A percentile compares a stretch with the other conserved stretches of the same genome.
Evolutionary conservation across 352 stramenopile species (phyloP).

Genomic region (Phytophthora meadii): DNA sequence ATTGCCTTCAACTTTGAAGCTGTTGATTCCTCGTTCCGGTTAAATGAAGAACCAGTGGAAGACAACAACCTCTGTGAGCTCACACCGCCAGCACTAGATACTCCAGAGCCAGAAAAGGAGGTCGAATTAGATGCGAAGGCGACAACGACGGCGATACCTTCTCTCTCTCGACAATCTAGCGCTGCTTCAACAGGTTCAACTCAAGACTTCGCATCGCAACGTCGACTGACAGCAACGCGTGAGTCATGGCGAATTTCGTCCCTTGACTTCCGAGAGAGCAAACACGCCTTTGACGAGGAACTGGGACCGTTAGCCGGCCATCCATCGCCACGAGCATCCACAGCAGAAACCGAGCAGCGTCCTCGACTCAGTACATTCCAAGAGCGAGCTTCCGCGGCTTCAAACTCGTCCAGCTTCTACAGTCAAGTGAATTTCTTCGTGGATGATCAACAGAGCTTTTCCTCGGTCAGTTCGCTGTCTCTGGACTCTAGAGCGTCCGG

Average conservation of each 20-base stretch:
- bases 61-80: slow-evolving; percentile 19
- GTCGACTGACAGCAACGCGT: slow-evolving; percentile 11
- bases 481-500: slow-evolving; percentile 26
- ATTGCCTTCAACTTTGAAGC: slow-evolving; percentile 10
- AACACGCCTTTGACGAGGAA: slow-evolving; percentile 38
- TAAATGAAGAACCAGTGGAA: slow-evolving; percentile 4
- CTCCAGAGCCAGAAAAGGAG: background rate
- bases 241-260: slow-evolving; percentile 33
- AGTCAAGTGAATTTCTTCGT: slow-evolving; percentile 47
- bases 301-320: slow-evolving; percentile 12
- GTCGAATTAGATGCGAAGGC: no score
- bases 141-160: background rate
- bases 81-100: slow-evolving; percentile 7
- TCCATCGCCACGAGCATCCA: slow-evolving; percentile 8
- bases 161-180: slow-evolving; percentile 26
- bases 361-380: slow-evolving; percentile 28
- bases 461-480: slow-evolving; percentile 22
- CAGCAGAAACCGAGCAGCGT: slow-evolving; percentile 3
- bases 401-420: slow-evolving; percentile 19
- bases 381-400: slow-evolving; percentile 18
- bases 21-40: slow-evolving; percentile 26
- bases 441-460: slow-evolving; percentile 36
- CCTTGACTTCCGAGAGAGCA: slow-evolving; percentile 29
- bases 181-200: slow-evolving; percentile 17
- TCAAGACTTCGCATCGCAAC: slow-evolving; percentile 5